A percentile compares a stretch with the other conserved stretches of the same genome.
Evolutionary conservation across 2,329 filamentous ascomycete species (phyloP).

Genomic region (Talaromyces albobiverticillius): DNA sequence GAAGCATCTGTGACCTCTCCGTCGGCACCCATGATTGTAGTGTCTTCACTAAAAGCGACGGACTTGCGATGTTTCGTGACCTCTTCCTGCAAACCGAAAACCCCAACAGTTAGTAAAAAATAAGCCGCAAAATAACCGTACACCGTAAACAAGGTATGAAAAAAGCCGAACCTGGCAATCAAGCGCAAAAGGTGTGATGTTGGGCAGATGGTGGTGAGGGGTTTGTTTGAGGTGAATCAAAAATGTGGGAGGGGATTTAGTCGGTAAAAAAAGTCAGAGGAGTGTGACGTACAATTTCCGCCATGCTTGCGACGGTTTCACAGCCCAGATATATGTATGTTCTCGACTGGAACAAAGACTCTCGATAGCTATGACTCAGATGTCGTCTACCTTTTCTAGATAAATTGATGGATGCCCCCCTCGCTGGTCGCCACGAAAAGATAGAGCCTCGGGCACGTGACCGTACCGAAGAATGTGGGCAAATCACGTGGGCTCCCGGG

Average conservation of each 20-base stretch:
- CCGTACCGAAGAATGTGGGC: background rate
- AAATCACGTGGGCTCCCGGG: constrained; percentile 10
- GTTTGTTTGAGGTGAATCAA: constrained; percentile 15
- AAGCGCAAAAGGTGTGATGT: background rate
- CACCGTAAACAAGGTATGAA: background rate
- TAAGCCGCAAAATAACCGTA: constrained; percentile 10
- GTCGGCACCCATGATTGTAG: constrained; percentile 84
- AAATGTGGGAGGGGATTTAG: constrained; percentile 36
- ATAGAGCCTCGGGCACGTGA: constrained; percentile 3
- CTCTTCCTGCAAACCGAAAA: constrained; percentile 38
- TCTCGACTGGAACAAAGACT: background rate
- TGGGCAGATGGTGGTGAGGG: constrained; percentile 9
- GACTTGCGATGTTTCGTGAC: constrained; percentile 76
- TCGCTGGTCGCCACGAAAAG: constrained; percentile 11
- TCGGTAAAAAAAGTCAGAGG: constrained; percentile 35
- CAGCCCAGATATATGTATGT: background rate
- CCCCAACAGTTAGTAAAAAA: constrained; percentile 27
- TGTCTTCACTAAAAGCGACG: constrained; percentile 86
- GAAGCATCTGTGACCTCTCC: constrained; percentile 75
- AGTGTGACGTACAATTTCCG: constrained; percentile 40
- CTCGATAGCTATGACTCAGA: background rate
- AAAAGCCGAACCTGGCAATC: background rate
- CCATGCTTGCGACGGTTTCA: constrained; percentile 26
- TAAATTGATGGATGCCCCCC: constrained; percentile 6
- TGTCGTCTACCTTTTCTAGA: background rate